These are phyloP conservation scores for Candida caryicola DNA, from an alignment of 805 yeast species.

Conservation along the genomic window DNA sequence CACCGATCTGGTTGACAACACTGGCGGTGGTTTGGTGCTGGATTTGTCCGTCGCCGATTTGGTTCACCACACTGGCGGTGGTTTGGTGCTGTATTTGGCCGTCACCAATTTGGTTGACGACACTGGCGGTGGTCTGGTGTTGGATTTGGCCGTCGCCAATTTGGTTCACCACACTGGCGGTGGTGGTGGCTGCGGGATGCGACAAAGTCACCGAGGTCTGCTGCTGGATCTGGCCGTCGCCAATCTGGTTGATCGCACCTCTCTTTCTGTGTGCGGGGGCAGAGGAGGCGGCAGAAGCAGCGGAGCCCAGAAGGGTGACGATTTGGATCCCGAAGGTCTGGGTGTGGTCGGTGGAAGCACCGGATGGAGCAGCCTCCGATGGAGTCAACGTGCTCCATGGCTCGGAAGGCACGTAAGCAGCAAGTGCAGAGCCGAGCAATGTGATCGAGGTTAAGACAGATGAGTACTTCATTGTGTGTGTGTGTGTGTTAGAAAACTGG, in stretches of 20 bases:
- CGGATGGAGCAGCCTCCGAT: conserved; percentile 21
- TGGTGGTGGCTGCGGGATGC: conserved; percentile 20
- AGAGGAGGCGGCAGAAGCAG: conserved; percentile 18
- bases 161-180: conserved; percentile 11
- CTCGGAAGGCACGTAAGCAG: conserved; percentile 42
- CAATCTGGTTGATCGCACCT: conserved; percentile 24
- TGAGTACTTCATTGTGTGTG: conserved; percentile 19
- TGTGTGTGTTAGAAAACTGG: conserved; percentile 2
- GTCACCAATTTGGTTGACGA: conserved; percentile 45
- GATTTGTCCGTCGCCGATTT: conserved; percentile 26
- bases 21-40: conserved; percentile 24
- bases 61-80: conserved; percentile 20
- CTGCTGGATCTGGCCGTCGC: conserved; percentile 61
- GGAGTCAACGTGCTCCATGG: conserved; percentile 35
- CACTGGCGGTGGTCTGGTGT: conserved; percentile 37
- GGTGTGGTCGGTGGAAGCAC: conserved; percentile 50
- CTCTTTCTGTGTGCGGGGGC: conserved; percentile 14
- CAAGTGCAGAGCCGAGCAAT: conserved; percentile 47
- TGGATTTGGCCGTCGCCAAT: conserved; percentile 63
- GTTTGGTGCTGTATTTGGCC: conserved; percentile 50
- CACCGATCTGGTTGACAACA: conserved; percentile 42
- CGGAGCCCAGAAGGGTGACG: conserved; percentile 43
- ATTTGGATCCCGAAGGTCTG: conserved; percentile 68
- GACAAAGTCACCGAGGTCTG: conserved; percentile 16
- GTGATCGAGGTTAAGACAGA: conserved; percentile 27